Conservation (phyloP, 2,329 filamentous ascomycete species). For the Fusarium sambucinum region DNA sequence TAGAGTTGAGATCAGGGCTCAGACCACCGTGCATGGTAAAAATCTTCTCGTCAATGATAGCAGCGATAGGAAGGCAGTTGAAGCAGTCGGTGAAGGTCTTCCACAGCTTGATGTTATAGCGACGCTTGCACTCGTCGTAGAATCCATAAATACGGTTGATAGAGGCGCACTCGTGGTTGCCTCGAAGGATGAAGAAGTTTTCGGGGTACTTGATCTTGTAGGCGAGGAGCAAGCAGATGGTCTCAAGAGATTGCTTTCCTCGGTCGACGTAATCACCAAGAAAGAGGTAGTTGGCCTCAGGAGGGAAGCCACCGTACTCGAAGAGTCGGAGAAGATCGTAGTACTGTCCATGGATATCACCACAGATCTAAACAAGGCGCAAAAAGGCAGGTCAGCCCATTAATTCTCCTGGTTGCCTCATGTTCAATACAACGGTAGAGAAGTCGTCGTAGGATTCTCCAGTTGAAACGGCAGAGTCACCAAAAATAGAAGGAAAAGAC, state of each 20-base stretch:
- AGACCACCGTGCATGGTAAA: constrained; percentile 99
- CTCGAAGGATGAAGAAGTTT: constrained; percentile 98
- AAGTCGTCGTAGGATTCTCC: constrained; percentile 5
- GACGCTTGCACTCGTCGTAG: constrained; percentile 99
- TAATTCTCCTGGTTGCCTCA: neutral
- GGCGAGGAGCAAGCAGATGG: constrained; percentile 93
- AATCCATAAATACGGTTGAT: constrained; percentile 99
- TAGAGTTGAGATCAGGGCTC: constrained; percentile 97
- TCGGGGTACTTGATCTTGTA: constrained; percentile 99
- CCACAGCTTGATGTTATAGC: constrained; percentile 99
- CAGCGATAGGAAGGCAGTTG: constrained; percentile 97
- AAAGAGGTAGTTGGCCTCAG: constrained; percentile 99
- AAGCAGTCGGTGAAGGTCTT: constrained; percentile 99
- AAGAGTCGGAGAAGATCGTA: constrained; percentile 97
- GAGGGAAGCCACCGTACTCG: constrained; percentile 98
- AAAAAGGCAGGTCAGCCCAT: constrained; percentile 33
- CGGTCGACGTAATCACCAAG: constrained; percentile 98
- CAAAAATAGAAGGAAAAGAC: constrained; percentile 38
- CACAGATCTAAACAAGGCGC: constrained; percentile 80
- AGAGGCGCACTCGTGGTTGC: constrained; percentile 98
- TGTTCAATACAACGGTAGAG: constrained; percentile 4
- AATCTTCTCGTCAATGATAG: constrained; percentile 99
- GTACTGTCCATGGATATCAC: constrained; percentile 99
- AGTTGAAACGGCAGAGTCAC: neutral
- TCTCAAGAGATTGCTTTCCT: constrained; percentile 99